Conservation (phyloP, 257 asterid species). For the Agastache rugosa region DNA sequence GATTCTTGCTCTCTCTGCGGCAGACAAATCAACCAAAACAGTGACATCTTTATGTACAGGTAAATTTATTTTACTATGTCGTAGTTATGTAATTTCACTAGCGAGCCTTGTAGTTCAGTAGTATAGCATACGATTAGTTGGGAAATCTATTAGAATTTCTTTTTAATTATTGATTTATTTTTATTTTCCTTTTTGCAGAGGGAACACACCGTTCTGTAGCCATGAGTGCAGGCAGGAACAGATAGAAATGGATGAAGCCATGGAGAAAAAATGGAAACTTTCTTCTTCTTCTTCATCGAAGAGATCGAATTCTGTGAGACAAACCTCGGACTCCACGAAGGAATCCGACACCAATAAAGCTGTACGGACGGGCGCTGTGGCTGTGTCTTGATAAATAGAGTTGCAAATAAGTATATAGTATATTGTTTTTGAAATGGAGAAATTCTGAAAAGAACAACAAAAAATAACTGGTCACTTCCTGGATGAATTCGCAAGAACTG, state of each 20-base stretch:
- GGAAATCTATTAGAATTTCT: not conserved
- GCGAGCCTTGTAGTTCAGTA: too few species aligned
- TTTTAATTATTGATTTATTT: not conserved
- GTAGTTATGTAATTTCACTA: too few species aligned
- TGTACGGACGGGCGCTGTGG: constrained; percentile 70
- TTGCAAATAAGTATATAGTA: not conserved
- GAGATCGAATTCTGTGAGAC: constrained; percentile 50
- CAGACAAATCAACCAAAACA: constrained; percentile 62
- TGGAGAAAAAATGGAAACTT: constrained; percentile 63
- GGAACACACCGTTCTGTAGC: constrained; percentile 91
- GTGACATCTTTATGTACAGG: constrained; percentile 98
- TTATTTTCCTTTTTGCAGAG: constrained; percentile 62
- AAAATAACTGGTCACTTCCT: not conserved
- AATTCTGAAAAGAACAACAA: not conserved
- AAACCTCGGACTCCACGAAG: constrained; percentile 49
- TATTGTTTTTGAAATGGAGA: not conserved
- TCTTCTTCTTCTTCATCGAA: constrained; percentile 58
- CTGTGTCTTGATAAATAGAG: constrained; percentile 55
- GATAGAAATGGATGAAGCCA: constrained; percentile 87
- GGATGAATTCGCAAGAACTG: constrained; percentile 23
- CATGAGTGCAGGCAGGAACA: constrained; percentile 94
- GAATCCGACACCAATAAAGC: constrained; percentile 62
- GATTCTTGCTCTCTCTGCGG: constrained; percentile 82
- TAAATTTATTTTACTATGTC: constrained; percentile 14
- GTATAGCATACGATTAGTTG: too few species aligned